phyloP scores from a whole-genome alignment of 1,284 basidiomycete species.

The Trichosporon sp. region DNA sequence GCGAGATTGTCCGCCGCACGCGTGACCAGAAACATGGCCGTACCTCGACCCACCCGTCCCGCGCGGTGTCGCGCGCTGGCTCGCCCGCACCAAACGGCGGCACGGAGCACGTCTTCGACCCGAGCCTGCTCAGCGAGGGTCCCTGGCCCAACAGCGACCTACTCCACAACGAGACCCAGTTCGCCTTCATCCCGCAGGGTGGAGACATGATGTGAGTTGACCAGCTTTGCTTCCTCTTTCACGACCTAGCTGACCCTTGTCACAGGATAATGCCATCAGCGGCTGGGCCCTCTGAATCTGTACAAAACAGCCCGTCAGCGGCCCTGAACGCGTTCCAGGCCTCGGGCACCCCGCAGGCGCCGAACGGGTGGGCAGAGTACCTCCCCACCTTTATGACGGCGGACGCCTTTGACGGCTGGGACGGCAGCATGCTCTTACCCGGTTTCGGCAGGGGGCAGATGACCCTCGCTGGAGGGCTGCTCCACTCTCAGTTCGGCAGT shows the following conservation, averaged over 20 bases:
- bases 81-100: slow-evolving; percentile 12
- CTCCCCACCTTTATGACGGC: slow-evolving; percentile 42
- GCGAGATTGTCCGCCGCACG: slow-evolving; percentile 54
- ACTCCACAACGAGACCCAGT: slow-evolving; percentile 30
- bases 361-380: slow-evolving; percentile 42
- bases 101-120: slow-evolving; percentile 31
- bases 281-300: slow-evolving; percentile 38
- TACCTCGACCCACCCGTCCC: slow-evolving; percentile 15
- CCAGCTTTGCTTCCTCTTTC: neutral
- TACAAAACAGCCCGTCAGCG: slow-evolving; percentile 35
- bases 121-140: slow-evolving; percentile 31
- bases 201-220: slow-evolving; percentile 45
- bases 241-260: neutral
- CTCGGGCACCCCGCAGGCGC: slow-evolving; percentile 23
- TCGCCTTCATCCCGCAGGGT: slow-evolving; percentile 43
- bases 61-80: slow-evolving; percentile 12
- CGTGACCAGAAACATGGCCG: slow-evolving; percentile 42
- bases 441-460: slow-evolving; percentile 47
- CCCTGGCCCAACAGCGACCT: slow-evolving; percentile 33
- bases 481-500: slow-evolving; percentile 46
- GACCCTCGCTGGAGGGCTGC: slow-evolving; percentile 43
- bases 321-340: slow-evolving; percentile 9
- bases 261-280: slow-evolving; percentile 38
- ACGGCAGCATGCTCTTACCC: slow-evolving; percentile 45
- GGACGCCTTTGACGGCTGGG: slow-evolving; percentile 47